Conservation (phyloP, 2,329 filamentous ascomycete species). For the Beauveria asiatica region DNA sequence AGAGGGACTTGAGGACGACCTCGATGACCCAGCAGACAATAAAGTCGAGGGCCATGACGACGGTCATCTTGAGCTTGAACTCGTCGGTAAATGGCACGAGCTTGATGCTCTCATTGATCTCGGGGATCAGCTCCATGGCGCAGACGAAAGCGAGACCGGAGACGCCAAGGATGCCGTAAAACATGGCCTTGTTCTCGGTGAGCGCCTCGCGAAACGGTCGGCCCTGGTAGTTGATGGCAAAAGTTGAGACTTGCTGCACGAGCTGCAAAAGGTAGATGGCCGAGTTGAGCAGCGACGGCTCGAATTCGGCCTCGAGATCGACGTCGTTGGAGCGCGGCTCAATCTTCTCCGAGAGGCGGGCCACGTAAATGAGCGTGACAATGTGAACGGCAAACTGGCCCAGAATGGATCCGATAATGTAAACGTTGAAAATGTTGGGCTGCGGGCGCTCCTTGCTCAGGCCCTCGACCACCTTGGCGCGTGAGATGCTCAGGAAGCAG, state of each 20-base stretch:
- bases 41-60: constrained; percentile 82
- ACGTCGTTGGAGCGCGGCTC: constrained; percentile 61
- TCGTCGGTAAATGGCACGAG: constrained; percentile 82
- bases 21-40: constrained; percentile 81
- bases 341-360: constrained; percentile 74
- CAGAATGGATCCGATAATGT: constrained; percentile 96
- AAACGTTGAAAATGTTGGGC: constrained; percentile 97
- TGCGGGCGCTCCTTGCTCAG: constrained; percentile 95
- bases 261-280: constrained; percentile 95
- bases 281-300: constrained; percentile 88
- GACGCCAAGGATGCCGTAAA: constrained; percentile 87
- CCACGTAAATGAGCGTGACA: constrained; percentile 86
- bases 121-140: constrained; percentile 89
- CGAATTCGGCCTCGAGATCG: constrained; percentile 91
- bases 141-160: constrained; percentile 87
- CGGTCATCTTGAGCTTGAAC: constrained; percentile 81
- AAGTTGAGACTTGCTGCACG: constrained; percentile 98
- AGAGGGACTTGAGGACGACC: constrained; percentile 71
- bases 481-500: constrained; percentile 97
- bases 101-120: constrained; percentile 87
- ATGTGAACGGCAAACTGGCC: constrained; percentile 97
- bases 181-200: constrained; percentile 95
- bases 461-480: constrained; percentile 89
- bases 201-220: constrained; percentile 95
- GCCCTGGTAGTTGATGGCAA: constrained; percentile 98